Base-by-base conservation (phyloP, 495 filamentous ascomycete species). In the Recurvomyces mirabilis region DNA sequence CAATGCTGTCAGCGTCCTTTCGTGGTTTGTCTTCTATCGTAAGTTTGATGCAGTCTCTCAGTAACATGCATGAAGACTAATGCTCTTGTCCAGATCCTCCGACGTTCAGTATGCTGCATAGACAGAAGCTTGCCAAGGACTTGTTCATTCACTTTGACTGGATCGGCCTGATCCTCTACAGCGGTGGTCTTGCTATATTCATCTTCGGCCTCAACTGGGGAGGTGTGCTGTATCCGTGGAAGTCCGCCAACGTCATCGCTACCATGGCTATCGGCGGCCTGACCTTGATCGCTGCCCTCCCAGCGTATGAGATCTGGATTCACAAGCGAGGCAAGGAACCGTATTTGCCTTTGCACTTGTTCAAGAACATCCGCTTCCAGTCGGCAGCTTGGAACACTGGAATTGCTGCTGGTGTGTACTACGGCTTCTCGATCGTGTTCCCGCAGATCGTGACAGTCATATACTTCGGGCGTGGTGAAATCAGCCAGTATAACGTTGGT, bases 301-400 rank as follows among this genome's bases (percentile, higher is more conserved):
- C 32, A 6, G 32, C 38, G 25, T 48, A 42, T 19, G 46, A 48
- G 34, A 35, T 41, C 38, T 35, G 17, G 40, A 26, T 48, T n/a
- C 36, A 37, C 21, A 34, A 48, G 31, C 17, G 24, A 12, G 46
- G 30, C 5, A 11, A 17, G 5, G 32, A 35, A 20, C 31, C 38
- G 15, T 46, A 64, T n/a, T 60, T 74, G 30, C 70, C 69, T 6
- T 57, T 67, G 36, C 58, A 60, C 13, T 57, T 74, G 20, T 68
- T 74, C 46, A 57, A 58, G 22, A 68, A 70, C 41, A 52, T 57
- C 10, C 57, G 62, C 12, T 72, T 67, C 47, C 57, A 61, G 35
- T 63, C 64, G 35, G 49, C 39, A 14, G 61, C 63, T 19, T 64
- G 66, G 5, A 57, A 57, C 47, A 60, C 62, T 17, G 64, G 61